Percentiles rank a stretch among this genome's conserved stretches.
phyloP scores from a whole-genome alignment of 1,284 basidiomycete species.

The Rhodotorula sp. region DNA sequence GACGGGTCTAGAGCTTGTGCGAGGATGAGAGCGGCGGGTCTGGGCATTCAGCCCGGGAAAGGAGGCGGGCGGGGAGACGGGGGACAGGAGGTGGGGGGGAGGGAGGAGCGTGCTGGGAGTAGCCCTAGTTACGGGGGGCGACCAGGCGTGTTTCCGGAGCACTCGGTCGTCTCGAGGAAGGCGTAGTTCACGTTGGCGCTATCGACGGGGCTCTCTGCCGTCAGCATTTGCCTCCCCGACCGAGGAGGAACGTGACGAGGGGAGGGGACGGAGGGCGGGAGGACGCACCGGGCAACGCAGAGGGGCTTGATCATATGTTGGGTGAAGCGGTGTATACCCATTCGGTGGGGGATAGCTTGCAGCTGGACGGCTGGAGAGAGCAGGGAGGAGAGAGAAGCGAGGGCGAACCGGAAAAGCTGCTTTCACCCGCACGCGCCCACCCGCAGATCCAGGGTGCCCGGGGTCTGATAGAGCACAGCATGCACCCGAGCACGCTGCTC shows the following conservation, averaged over 20 bases:
- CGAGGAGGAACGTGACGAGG: background rate
- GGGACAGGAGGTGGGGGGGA: background rate
- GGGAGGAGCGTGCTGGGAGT: background rate
- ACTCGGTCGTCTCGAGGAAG: conserved; percentile 1
- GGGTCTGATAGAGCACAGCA: too few species aligned
- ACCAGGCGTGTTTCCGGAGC: conserved; percentile 1
- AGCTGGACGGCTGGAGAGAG: background rate
- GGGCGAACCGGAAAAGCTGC: background rate
- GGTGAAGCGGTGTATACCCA: conserved; percentile 9
- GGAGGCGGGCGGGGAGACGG: background rate
- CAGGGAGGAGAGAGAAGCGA: background rate
- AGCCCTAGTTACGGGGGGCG: background rate
- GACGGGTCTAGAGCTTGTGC: background rate
- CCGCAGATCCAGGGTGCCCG: too few species aligned
- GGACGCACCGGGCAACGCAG: background rate
- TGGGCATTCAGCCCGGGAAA: background rate
- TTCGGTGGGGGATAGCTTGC: background rate
- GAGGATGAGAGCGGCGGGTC: background rate
- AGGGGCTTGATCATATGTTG: conserved; percentile 5
- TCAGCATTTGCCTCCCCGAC: background rate
- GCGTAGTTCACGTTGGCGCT: conserved; percentile 3
- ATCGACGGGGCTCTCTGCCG: background rate
- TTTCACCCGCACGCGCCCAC: too few species aligned
- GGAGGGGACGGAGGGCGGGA: background rate
- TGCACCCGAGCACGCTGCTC: too few species aligned